phyloP scores from a whole-genome alignment of 108 stramenopile species.

The Cyclostephanos tholiformis region DNA sequence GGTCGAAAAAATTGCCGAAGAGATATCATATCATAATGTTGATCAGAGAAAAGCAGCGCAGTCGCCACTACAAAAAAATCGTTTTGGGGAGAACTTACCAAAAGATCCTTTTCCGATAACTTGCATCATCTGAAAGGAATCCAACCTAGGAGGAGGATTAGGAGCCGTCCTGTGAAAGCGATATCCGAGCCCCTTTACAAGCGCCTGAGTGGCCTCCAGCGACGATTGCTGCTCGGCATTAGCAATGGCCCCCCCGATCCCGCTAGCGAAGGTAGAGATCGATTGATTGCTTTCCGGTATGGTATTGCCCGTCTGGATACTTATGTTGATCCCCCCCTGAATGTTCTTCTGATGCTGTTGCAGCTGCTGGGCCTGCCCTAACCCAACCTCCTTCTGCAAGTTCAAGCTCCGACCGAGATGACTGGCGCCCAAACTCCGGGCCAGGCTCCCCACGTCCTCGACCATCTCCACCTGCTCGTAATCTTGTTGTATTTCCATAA shows the following conservation, averaged over 20 bases:
- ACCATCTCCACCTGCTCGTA: constrained; percentile 84
- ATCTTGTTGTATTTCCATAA: constrained; percentile 59
- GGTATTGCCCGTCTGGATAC: not conserved
- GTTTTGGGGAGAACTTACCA: constrained; percentile 61
- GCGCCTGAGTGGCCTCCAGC: constrained; percentile 18
- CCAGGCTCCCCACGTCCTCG: constrained; percentile 85
- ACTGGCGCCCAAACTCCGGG: constrained; percentile 81
- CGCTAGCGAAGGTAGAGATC: constrained; percentile 44
- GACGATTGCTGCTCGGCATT: constrained; percentile 35
- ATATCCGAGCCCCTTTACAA: constrained; percentile 53
- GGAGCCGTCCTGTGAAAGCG: constrained; percentile 66
- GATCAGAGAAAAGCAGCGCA: not conserved
- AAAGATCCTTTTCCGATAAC: constrained; percentile 96
- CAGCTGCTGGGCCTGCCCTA: constrained; percentile 28
- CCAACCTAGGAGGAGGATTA: constrained; percentile 74
- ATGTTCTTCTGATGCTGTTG: constrained; percentile 23
- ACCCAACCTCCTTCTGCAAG: constrained; percentile 63
- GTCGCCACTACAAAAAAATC: not conserved
- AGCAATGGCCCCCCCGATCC: constrained; percentile 80
- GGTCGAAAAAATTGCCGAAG: constrained; percentile 2
- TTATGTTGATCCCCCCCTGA: constrained; percentile 10
- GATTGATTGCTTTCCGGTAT: not conserved
- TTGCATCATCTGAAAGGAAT: constrained; percentile 86
- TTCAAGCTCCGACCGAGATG: constrained; percentile 80
- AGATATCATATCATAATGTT: no score